Percentiles rank a stretch among this genome's conserved stretches.
These are phyloP conservation scores for Populus hybrid DNA, from an alignment of 441 rosid genomes.

Conservation along the genomic window DNA sequence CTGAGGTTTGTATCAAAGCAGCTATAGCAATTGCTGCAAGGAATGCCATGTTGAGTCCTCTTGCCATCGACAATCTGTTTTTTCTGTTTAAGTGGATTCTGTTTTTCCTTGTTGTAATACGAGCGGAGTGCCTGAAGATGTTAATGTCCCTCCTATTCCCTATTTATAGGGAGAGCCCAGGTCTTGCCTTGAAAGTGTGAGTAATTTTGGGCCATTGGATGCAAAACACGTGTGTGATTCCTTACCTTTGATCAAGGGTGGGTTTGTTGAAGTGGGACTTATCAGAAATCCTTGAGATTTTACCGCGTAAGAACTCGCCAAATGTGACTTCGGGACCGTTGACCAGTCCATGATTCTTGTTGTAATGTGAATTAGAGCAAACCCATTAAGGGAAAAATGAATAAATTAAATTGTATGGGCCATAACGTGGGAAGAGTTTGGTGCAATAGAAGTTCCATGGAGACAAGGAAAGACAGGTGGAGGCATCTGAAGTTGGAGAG, in stretches of 20 bases:
- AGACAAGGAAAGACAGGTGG: neutral
- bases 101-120: neutral
- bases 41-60: conserved; percentile 6
- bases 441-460: neutral
- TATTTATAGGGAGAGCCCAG: conserved; percentile 21
- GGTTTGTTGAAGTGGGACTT: conserved; percentile 16
- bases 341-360: conserved; percentile 5
- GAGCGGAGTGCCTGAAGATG: neutral
- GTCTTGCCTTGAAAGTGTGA: neutral
- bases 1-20: conserved; percentile 25
- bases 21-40: conserved; percentile 23
- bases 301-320: conserved; percentile 26
- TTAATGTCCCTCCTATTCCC: neutral
- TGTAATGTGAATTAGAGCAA: neutral
- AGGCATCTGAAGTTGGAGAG: conserved; percentile 6
- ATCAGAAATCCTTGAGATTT: conserved; percentile 1
- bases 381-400: neutral
- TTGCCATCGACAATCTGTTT: conserved; percentile 27
- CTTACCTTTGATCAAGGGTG: conserved; percentile 9
- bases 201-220: conserved; percentile 10
- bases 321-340: conserved; percentile 15
- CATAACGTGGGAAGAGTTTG: conserved; percentile 11
- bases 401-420: neutral
- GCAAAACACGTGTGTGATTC: conserved; percentile 12
- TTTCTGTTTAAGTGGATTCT: neutral